Evolutionary conservation across 495 filamentous ascomycete species (phyloP).

Genomic region (Chlorociboria aeruginascens): DNA sequence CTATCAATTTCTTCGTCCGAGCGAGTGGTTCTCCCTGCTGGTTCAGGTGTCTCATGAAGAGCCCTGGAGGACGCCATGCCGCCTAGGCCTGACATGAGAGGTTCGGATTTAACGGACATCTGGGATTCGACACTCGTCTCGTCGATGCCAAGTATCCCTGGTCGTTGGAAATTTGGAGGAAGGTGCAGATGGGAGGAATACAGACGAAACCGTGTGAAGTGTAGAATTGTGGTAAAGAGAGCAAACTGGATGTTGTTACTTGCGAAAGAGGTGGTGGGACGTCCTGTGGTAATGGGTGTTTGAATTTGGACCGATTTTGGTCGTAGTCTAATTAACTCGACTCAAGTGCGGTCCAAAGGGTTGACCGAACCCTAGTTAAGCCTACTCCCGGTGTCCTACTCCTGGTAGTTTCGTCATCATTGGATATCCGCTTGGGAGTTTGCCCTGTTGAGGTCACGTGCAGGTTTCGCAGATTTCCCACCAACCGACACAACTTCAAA

Average conservation of each 20-base stretch:
- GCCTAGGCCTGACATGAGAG: not conserved
- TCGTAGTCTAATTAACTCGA: too few species aligned
- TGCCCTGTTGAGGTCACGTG: too few species aligned
- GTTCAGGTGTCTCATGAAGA: constrained; percentile 1
- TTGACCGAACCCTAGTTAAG: too few species aligned
- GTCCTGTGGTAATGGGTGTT: not conserved
- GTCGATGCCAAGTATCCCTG: not conserved
- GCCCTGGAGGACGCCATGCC: not conserved
- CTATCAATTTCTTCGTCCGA: constrained; percentile 1
- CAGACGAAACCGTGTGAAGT: too few species aligned
- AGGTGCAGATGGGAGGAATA: too few species aligned
- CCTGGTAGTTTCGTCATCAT: too few species aligned
- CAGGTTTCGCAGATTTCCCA: too few species aligned
- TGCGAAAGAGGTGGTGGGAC: constrained; percentile 1
- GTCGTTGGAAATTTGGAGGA: too few species aligned
- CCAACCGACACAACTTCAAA: too few species aligned
- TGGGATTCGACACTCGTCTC: not conserved
- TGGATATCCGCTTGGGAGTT: too few species aligned
- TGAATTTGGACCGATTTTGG: not conserved
- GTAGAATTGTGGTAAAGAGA: not conserved
- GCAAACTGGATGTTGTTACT: not conserved
- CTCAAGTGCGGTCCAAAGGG: too few species aligned
- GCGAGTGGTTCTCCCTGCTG: constrained; percentile 2
- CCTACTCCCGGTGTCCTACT: too few species aligned
- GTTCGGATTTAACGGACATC: constrained; percentile 1